Evolutionary conservation across 108 stramenopile genomes (phyloP), one percentile per base, ranked within the genome.

Genomic region (Parietichytrium sp.): DNA sequence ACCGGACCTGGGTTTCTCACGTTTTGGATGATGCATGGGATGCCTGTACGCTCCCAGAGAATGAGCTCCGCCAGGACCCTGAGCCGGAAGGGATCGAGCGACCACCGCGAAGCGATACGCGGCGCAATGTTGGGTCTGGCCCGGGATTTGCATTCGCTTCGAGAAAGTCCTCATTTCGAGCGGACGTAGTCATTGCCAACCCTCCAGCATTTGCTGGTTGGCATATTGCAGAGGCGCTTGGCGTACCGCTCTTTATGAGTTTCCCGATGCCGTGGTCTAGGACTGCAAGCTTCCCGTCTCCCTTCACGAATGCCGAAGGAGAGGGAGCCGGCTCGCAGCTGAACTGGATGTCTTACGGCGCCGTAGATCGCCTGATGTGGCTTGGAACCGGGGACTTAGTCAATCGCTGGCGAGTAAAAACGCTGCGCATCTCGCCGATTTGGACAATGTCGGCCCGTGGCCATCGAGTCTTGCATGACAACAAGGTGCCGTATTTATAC

Each of bases 371-470:
- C 15, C 61, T 72, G 38, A 72, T 72, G 38, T 72, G 61, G 61
- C 61, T 72, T 6, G 61, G 61, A 33, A 42, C 61, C 20, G 61
- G 61, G 38, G 61, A 72, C 61, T 25, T 72, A 8, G 45, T 72
- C 42, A 72, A 72, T 42, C 61, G 61, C 29, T 72, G 61, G 61
- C 61, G 61, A 16, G 61, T 72, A 25, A 33, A 27, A 6, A 72
- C 61, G 3, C 42, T 72, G 2, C 61, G 61, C 33, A 33, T 72
- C 6, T n/a, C 61, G 16, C 61, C 61, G 6, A 72, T 72, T 27
- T 72, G 61, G 61, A 72, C 61, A 16, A 72, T 72, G 61, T 72
- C 61, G 8, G 61, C 61, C n/a, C 61, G 61, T 6, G 61, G 61
- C 16, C 61, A 72, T 27, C 61, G 61, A 6, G n/a, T 72, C 6